phyloP scores from a whole-genome alignment of 192 early-diverging fungal genomes.

The Rhizoclosmatium sp. region DNA sequence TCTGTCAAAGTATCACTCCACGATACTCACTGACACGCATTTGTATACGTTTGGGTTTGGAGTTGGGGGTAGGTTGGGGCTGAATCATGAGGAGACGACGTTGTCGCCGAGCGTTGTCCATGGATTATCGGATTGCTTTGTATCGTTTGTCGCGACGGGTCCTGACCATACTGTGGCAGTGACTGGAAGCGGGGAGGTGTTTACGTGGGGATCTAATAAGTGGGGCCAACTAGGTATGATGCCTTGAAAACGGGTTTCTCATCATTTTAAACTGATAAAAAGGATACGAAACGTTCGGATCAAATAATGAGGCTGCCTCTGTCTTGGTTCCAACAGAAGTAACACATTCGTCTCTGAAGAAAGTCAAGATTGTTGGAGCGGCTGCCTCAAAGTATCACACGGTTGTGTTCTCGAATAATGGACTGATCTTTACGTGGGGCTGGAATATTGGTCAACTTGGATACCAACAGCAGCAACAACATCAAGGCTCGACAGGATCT shows the following conservation, averaged over 20 bases:
- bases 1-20: conserved; percentile 78
- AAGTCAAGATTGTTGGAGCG: conserved; percentile 59
- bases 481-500: background rate
- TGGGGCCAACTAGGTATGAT: conserved; percentile 67
- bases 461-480: conserved; percentile 34
- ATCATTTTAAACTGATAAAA: background rate
- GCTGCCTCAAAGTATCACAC: conserved; percentile 77
- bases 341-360: conserved; percentile 57
- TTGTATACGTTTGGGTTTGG: conserved; percentile 74
- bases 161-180: conserved; percentile 76
- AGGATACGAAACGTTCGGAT: conserved; percentile 50
- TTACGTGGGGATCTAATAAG: conserved; percentile 73
- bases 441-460: conserved; percentile 77
- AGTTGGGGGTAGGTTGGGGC: conserved; percentile 70
- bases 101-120: conserved; percentile 56
- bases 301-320: conserved; percentile 43
- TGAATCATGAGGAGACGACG: conserved; percentile 66
- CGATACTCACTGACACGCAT: conserved; percentile 53
- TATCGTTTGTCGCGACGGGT: conserved; percentile 59
- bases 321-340: conserved; percentile 63
- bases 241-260: background rate
- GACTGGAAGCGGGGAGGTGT: conserved; percentile 61
- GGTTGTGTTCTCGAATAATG: conserved; percentile 61
- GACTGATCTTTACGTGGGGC: conserved; percentile 74
- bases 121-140: conserved; percentile 45